Conservation (phyloP, 331 rosid species). For the Prunus yedoensis region DNA sequence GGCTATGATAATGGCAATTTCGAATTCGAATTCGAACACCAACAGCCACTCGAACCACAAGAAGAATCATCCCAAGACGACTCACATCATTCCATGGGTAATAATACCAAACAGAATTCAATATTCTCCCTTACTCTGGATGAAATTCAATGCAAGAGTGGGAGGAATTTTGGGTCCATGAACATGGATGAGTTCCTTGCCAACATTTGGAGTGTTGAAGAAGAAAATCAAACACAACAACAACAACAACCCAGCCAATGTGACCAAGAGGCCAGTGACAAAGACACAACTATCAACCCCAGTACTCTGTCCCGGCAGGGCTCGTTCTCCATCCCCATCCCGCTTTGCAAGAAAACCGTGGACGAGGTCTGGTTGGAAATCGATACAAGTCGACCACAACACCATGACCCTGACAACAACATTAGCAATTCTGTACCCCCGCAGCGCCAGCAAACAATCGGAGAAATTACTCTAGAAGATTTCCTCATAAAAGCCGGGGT, state of each 20-base stretch:
- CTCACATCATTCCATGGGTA: conserved; percentile 14
- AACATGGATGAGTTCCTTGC: conserved; percentile 74
- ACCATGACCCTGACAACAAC: background rate
- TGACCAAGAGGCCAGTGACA: conserved; percentile 6
- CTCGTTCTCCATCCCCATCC: conserved; percentile 44
- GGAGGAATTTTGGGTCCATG: conserved; percentile 55
- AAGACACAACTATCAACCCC: conserved; percentile 22
- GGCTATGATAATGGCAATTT: conserved; percentile 6
- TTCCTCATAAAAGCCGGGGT: conserved; percentile 75
- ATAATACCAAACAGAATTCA: conserved; percentile 33
- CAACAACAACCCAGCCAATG: conserved; percentile 6
- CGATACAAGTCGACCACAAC: conserved; percentile 29
- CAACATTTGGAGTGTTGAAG: conserved; percentile 62
- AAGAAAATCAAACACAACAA: conserved; percentile 31
- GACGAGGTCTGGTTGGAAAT: conserved; percentile 74
- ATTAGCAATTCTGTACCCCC: conserved; percentile 14
- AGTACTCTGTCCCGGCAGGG: conserved; percentile 24
- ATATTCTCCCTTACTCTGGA: conserved; percentile 48
- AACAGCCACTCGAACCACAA: background rate
- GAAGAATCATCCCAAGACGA: conserved; percentile 23
- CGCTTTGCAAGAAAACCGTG: conserved; percentile 61
- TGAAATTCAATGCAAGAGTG: conserved; percentile 55
- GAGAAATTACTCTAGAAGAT: conserved; percentile 71
- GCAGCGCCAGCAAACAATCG: conserved; percentile 43
- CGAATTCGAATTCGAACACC: background rate